Evolutionary conservation across 1,284 basidiomycete genomes (phyloP), one percentile per base, ranked within the genome.

Genomic region (Trametes versicolor): DNA sequence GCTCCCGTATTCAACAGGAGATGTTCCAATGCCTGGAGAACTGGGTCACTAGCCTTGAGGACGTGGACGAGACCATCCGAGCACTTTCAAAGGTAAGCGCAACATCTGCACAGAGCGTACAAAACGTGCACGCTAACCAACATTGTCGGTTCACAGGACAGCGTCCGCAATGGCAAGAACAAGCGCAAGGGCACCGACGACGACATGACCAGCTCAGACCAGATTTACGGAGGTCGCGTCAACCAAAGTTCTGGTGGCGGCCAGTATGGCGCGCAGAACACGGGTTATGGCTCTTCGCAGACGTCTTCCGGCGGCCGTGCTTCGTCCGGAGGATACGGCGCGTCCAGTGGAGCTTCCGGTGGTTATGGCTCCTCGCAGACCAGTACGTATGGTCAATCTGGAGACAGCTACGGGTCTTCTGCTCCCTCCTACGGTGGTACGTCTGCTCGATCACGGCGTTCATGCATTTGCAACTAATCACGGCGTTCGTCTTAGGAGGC

Each of bases 21-120:
- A 92, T 92, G 89, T 85, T 86, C 71, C 81, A 86, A 51, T 79
- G 80, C 58, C 78, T 91, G 80, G 76, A 86, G 69, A 77, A 77
- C 49, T 91, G 89, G 89, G 77, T 90, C 57, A 81, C 81, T n/a
- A 80, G 79, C 4, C 76, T 87, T 43, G 82, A 83, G 36, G 83
- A 83, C 41, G 74, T 77, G 4, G 72, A 78, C 32, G 72, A 80
- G 58, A 80, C 80, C 21, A 74, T 88, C 36, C 70, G 81, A 53
- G 77, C 81, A 0, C 77, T 88, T 65, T 85, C 83, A 52, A 88
- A 87, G 81, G 85, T 83, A 5, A 21, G 75, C 69, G 17, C 21
- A 27, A 1, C 17, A 10, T 8, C 25, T 13, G 6, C n/a, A 36
- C 13, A 32, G 2, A 17, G 9, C 10, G 8, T n/a, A 6, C 39